Evolutionary conservation across 306 rosid genomes (phyloP).

Genomic region (Malus sieversii): DNA sequence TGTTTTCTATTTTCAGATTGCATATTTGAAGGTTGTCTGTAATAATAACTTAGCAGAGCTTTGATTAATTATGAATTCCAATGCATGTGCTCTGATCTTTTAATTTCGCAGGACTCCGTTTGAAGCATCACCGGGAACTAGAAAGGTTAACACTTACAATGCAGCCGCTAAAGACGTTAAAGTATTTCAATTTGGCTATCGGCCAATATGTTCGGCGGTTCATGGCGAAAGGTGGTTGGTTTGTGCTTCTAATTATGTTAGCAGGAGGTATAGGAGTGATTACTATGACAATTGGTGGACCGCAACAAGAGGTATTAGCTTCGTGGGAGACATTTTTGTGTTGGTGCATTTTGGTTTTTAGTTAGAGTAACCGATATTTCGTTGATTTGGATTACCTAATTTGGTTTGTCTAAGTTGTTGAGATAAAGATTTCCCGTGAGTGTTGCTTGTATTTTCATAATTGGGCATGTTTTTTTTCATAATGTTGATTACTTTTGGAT

Average conservation of each 20-base stretch:
- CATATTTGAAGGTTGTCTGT: background rate
- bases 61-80: background rate
- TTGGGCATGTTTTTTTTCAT: background rate
- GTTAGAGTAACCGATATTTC: background rate
- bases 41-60: background rate
- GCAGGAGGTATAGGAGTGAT: slow-evolving; percentile 4
- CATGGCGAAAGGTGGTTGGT: slow-evolving; percentile 3
- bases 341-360: background rate
- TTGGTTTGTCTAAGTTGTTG: background rate
- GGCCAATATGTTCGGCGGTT: background rate
- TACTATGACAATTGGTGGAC: background rate
- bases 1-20: background rate
- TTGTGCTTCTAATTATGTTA: slow-evolving; percentile 1
- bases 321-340: background rate
- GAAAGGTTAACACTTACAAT: background rate
- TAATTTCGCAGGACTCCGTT: slow-evolving; percentile 1
- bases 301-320: background rate
- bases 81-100: background rate
- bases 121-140: slow-evolving; percentile 6
- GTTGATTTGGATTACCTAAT: background rate
- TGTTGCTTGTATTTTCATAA: background rate
- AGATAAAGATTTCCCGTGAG: background rate
- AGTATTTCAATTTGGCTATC: background rate
- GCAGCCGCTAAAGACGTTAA: slow-evolving; percentile 3
- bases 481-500: background rate